Percentiles rank a stretch among this genome's conserved stretches.
Conservation (phyloP, 352 stramenopile species). For the Globisporangium lucens region DNA sequence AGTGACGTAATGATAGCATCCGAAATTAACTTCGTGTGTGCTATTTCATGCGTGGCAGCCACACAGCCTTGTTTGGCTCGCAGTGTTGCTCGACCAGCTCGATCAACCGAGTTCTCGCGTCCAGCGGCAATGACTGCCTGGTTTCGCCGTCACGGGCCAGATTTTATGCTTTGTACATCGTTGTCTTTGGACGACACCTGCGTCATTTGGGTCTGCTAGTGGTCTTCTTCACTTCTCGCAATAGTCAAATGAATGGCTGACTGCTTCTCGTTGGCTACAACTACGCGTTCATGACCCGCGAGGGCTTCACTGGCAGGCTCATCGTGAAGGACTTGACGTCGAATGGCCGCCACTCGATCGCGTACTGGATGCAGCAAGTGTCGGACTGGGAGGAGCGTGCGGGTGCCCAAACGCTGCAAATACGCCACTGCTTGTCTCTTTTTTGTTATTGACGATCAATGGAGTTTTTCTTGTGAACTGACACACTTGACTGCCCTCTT, state of each 20-base stretch:
- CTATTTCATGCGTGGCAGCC: neutral
- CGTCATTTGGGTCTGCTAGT: too few relatives aligned
- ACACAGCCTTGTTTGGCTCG: too few relatives aligned
- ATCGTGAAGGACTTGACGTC: constrained; percentile 81
- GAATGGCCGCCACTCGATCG: constrained; percentile 69
- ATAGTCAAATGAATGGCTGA: too few relatives aligned
- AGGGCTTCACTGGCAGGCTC: constrained; percentile 69
- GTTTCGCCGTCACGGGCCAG: too few relatives aligned
- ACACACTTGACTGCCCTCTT: too few relatives aligned
- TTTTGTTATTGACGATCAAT: neutral
- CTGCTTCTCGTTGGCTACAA: constrained; percentile 64
- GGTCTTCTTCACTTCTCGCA: too few relatives aligned
- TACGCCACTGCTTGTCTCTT: constrained; percentile 18
- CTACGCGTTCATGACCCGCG: constrained; percentile 66
- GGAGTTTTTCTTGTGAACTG: too few relatives aligned
- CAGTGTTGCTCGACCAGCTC: neutral
- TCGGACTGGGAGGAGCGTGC: constrained; percentile 79
- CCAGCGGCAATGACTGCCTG: neutral
- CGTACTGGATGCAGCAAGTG: constrained; percentile 80
- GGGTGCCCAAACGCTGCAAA: constrained; percentile 75
- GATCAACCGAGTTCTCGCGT: neutral
- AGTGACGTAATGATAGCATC: neutral
- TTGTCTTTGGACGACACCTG: too few relatives aligned
- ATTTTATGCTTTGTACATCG: too few relatives aligned
- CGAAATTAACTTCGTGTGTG: neutral